Evolutionary conservation across 2,329 filamentous ascomycete species (phyloP), one percentile per base, ranked within the genome.

Genomic region (Colletotrichum noveboracense): DNA sequence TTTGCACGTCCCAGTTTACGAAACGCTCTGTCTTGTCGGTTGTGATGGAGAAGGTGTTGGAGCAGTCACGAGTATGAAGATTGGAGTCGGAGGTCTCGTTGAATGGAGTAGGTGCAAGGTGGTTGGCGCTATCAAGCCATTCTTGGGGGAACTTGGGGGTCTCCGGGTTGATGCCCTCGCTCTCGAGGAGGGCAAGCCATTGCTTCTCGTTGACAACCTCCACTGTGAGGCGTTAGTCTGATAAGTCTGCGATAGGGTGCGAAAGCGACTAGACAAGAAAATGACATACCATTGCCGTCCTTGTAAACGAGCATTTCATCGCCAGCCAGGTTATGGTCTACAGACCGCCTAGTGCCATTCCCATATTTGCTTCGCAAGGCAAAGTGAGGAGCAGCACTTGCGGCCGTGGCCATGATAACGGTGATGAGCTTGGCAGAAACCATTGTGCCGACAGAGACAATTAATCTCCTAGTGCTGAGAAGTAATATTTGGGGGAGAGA

Each of bases 1-100:
- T 72, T 30, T 75, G 73, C 8, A 75, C 68, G 5, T 75, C 73
- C 73, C 73, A 75, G 73, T 75, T 64, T 10, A 72, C 48, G 64
- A 75, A 75, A 2, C 32, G 55, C 32, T 65, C 28, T 7, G 55
- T 64, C 36, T 36, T 71, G 26, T 71, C 64, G n/a, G 38, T 68
- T 14, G 66, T 60, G 36, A 61, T 32, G 24, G 72, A 71, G 1
- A 61, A 70, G 55, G 68, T 71, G 16, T 12, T 38, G 16, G 28
- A 36, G 32, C 73, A 71, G 55, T 67, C 36, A n/a, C 68, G 64
- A 18, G 21, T 26, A 30, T 68, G 48, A 0, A 55, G 43, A 24
- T 43, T 58, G 24, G 48, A 36, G 26, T 52, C 36, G 26, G 64
- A 52, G 28, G 64, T 32, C 9, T 55, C 64, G 43, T 66, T 66